These are phyloP conservation scores for Penicillium dipodomyicola DNA, from an alignment of 495 filamentous ascomycete species.

Conservation along the genomic window DNA sequence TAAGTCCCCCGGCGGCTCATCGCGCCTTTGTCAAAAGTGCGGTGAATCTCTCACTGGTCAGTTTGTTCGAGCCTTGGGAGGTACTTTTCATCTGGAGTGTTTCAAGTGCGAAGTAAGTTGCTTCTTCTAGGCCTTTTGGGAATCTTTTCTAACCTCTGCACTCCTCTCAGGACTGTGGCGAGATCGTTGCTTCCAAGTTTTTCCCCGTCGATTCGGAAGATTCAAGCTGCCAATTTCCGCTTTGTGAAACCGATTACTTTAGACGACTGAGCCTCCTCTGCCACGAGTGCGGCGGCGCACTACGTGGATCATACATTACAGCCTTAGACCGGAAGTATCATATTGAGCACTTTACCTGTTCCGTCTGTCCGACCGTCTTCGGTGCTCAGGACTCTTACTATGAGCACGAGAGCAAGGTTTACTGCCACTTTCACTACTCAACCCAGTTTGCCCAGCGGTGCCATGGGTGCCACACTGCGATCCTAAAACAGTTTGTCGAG, in stretches of 20 bases:
- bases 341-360: conserved; percentile 99
- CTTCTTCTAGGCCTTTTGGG: conserved; percentile 9
- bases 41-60: conserved; percentile 82
- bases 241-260: conserved; percentile 99
- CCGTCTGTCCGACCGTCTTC: conserved; percentile 94
- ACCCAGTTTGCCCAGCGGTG: conserved; percentile 96
- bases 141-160: not conserved
- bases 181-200: conserved; percentile 97
- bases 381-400: conserved; percentile 98
- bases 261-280: conserved; percentile 87
- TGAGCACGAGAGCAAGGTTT: conserved; percentile 94
- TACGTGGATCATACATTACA: conserved; percentile 97
- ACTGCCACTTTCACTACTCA: conserved; percentile 98
- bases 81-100: conserved; percentile 95
- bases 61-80: conserved; percentile 88
- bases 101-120: conserved; percentile 88
- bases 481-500: conserved; percentile 98
- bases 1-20: conserved; percentile 40
- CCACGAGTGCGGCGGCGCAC: conserved; percentile 84
- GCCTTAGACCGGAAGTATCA: conserved; percentile 97
- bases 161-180: conserved; percentile 77
- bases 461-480: conserved; percentile 95
- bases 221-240: conserved; percentile 81
- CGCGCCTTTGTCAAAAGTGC: conserved; percentile 83
- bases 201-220: conserved; percentile 93